These are phyloP conservation scores for Eleusine indica DNA, from an alignment of 176 grass and related monocot genomes.

Conservation along the genomic window DNA sequence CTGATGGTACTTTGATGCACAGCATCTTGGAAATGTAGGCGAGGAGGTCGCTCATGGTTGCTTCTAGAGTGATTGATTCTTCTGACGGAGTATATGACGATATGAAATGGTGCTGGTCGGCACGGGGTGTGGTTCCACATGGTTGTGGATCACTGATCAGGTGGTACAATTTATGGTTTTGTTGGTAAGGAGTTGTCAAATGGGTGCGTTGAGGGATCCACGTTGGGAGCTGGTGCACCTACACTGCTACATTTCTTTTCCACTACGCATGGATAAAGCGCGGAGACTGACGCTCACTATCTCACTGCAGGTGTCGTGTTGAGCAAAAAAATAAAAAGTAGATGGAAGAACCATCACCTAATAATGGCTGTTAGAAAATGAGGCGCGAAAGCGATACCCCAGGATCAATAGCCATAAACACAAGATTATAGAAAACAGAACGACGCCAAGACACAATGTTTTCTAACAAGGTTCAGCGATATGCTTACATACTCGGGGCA, in stretches of 20 bases:
- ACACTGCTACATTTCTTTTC: slow-evolving; percentile 46
- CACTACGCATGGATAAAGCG: slow-evolving; percentile 46
- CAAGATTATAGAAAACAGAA: too few species aligned
- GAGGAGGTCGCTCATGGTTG: slow-evolving; percentile 60
- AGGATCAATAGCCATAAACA: too few species aligned
- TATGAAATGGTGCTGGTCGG: background rate
- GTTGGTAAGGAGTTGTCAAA: slow-evolving; percentile 43
- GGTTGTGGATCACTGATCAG: slow-evolving; percentile 49
- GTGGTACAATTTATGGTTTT: slow-evolving; percentile 40
- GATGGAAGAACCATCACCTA: background rate
- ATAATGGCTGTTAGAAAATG: background rate
- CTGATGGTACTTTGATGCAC: slow-evolving; percentile 44
- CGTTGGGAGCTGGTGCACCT: slow-evolving; percentile 71
- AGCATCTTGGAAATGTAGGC: slow-evolving; percentile 55
- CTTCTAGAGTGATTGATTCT: background rate
- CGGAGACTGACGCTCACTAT: background rate
- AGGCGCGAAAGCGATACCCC: too few species aligned
- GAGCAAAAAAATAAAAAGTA: background rate
- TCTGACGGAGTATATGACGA: background rate
- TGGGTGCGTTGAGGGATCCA: slow-evolving; percentile 42
- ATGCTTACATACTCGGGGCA: too few species aligned
- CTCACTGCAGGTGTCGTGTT: background rate
- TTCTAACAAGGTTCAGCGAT: too few species aligned
- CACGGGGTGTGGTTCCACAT: background rate
- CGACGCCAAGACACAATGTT: too few species aligned